Base-by-base conservation (phyloP, 1,139 yeast genomes). In the Saccharomyces hybrid region DNA sequence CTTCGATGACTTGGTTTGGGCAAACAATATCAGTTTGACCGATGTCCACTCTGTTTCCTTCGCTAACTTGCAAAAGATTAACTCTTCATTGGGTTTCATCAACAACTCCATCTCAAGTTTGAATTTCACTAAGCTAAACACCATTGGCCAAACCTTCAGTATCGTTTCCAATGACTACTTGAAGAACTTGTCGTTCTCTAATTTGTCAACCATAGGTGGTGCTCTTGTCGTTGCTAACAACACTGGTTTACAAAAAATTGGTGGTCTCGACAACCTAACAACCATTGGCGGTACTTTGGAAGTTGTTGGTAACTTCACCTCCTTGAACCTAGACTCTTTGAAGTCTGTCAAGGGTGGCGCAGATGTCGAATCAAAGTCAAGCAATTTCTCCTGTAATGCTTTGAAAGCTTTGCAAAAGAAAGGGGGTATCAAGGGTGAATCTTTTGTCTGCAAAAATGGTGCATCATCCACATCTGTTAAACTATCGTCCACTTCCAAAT, bases 291-390 rank as follows among this genome's bases (percentile, higher is more conserved):
- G 98, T 79, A 91, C 98, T 66, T 83, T 93, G 66, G 78, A 79
- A 72, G 77, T 90, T 62, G 75, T 74, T 63, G 99, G 99, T 78
- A 75, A 81, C 73, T 89, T 91, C 75, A 78, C 83, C 72, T 80
- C 84, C 69, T 93, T 95, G 71, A 76, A 88, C 61, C 80, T 93
- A 72, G 82, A 84, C 63, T 69, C 81, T 47, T 82, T 93, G 72
- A 77, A 75, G 65, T 81, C 85, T 68, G 96, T 93, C 69, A 81
- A 82, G 73, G 99, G 99, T 81, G 97, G 96, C 73, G 95, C 91
- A 76, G 76, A 77, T 69, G 79, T 93, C 71, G 85, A 85, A 71
- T 81, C 96, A 57, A 70, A 74, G 57, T 77, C 82, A 62, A 86
- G 87, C 71, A 84, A 84, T 68, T 83, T 89, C 75, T 81, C 88